Conservation (phyloP, 2,329 filamentous ascomycete genomes). For the Epicoccum sorghinum region DNA sequence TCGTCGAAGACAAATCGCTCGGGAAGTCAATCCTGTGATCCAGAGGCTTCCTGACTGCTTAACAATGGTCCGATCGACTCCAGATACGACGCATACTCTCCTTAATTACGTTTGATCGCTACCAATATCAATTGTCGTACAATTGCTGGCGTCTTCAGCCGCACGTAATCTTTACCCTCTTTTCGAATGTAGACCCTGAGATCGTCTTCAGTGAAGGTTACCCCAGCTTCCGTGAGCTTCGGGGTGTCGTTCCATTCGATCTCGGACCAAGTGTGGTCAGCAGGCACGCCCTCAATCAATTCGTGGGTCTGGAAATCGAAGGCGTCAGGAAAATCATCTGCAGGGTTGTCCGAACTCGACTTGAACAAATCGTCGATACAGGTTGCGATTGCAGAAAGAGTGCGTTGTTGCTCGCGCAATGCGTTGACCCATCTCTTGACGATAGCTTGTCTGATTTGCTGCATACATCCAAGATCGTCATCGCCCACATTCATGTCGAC, state of each 20-base stretch:
- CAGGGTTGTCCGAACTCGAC: not conserved
- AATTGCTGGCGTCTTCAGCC: conserved; percentile 14
- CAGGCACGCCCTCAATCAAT: not conserved
- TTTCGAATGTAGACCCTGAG: conserved; percentile 5
- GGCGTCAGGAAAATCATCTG: conserved; percentile 4
- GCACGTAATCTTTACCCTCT: not conserved
- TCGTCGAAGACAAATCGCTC: too few relatives aligned
- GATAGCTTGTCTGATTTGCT: conserved; percentile 8
- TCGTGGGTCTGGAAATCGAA: not conserved
- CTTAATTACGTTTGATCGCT: too few relatives aligned
- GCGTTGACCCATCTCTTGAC: conserved; percentile 14
- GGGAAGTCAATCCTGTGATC: too few relatives aligned
- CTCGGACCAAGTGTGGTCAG: conserved; percentile 1
- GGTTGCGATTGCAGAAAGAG: conserved; percentile 1
- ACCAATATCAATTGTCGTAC: not conserved
- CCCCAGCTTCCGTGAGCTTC: not conserved
- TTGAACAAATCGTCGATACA: conserved; percentile 9
- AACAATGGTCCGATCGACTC: too few relatives aligned
- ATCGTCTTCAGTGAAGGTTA: conserved; percentile 4
- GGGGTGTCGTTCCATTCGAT: not conserved
- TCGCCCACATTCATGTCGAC: conserved; percentile 11
- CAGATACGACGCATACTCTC: too few relatives aligned
- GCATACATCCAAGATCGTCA: not conserved
- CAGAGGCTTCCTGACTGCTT: too few relatives aligned
- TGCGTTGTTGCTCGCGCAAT: conserved; percentile 1